A percentile compares a stretch with the other conserved stretches of the same genome.
phyloP scores from a whole-genome alignment of 208 protist species.

The Vickermania ingenoplastis region DNA sequence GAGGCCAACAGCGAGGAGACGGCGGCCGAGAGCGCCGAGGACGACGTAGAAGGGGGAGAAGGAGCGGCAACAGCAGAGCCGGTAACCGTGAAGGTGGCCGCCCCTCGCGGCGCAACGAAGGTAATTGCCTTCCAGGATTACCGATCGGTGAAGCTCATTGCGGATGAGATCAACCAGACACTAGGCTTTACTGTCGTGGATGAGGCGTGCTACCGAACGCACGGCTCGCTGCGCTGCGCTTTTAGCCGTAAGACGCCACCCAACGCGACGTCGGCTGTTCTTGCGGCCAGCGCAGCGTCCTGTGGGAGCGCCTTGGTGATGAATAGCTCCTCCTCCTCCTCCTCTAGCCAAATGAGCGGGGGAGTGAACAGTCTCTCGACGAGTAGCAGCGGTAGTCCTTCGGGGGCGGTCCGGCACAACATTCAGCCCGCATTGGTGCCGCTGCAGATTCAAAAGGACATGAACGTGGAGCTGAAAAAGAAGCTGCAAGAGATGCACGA shows the following conservation, averaged over 20 bases:
- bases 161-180: slow-evolving; percentile 68
- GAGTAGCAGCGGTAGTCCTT: background rate
- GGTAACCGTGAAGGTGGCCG: background rate
- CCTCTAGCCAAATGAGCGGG: background rate
- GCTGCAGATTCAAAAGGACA: slow-evolving; percentile 28
- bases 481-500: slow-evolving; percentile 36
- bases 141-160: slow-evolving; percentile 59
- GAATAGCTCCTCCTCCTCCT: background rate
- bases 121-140: slow-evolving; percentile 75
- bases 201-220: slow-evolving; percentile 52
- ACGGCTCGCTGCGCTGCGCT: slow-evolving; percentile 76
- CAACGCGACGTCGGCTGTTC: background rate
- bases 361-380: background rate
- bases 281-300: too few relatives aligned
- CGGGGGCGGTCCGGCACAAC: background rate
- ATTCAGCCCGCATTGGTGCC: slow-evolving; percentile 23
- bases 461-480: slow-evolving; percentile 26
- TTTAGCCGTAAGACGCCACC: slow-evolving; percentile 48
- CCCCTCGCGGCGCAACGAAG: slow-evolving; percentile 5
- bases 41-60: background rate
- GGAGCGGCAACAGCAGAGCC: background rate
- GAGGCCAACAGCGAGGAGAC: background rate
- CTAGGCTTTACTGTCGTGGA: slow-evolving; percentile 55
- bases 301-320: background rate
- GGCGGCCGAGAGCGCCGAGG: background rate